These are phyloP conservation scores for Zymoseptoria pseudotritici DNA, from an alignment of 2,329 filamentous ascomycete genomes.

Conservation along the genomic window DNA sequence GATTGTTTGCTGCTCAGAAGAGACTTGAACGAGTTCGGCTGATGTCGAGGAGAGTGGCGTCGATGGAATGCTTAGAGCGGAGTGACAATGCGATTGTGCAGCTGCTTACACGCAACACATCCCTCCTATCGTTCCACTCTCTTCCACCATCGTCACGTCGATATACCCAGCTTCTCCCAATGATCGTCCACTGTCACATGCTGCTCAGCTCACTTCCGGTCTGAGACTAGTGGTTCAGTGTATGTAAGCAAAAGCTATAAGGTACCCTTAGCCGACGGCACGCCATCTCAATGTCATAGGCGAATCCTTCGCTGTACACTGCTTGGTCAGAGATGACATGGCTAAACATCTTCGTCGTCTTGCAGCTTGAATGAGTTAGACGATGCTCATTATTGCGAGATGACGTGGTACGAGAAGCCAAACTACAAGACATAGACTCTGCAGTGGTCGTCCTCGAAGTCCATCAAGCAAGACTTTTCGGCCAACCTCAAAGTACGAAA, in stretches of 20 bases:
- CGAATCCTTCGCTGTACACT: background rate
- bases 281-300: background rate
- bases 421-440: background rate
- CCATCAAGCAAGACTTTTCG: background rate
- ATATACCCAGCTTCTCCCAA: background rate
- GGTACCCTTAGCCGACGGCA: background rate
- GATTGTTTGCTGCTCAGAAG: background rate
- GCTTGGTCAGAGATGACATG: background rate
- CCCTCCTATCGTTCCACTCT: no score
- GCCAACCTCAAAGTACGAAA: no score
- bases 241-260: background rate
- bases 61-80: background rate
- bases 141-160: no score
- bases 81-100: background rate
- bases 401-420: background rate
- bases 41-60: background rate
- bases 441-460: background rate
- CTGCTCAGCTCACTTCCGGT: background rate
- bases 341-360: background rate
- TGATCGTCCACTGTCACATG: background rate
- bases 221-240: background rate
- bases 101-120: background rate
- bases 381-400: background rate
- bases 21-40: no score
- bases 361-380: background rate